phyloP scores from a whole-genome alignment of 2,329 filamentous ascomycete genomes.

The Ophiostoma ips region DNA sequence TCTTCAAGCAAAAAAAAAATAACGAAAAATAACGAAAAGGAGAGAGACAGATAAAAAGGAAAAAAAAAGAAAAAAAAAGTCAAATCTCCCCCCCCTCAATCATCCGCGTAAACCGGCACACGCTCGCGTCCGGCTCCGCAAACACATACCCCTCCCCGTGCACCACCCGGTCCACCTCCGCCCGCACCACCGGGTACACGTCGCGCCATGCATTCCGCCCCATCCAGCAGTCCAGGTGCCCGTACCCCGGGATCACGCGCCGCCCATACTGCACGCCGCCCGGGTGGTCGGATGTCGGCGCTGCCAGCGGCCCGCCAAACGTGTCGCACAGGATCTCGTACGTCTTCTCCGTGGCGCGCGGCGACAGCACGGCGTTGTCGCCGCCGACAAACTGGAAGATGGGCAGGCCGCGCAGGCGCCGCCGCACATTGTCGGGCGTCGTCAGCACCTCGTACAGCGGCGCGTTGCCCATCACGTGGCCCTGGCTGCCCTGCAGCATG shows the following conservation, averaged over 20 bases:
- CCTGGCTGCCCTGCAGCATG: conserved; percentile 39
- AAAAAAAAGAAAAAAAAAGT: background rate
- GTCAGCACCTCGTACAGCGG: conserved; percentile 34
- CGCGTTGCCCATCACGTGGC: conserved; percentile 37
- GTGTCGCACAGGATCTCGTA: conserved; percentile 38
- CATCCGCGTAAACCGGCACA: conserved; percentile 29
- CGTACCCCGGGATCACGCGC: conserved; percentile 41
- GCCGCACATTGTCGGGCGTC: conserved; percentile 32
- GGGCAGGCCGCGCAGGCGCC: conserved; percentile 36
- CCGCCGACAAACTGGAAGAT: conserved; percentile 41
- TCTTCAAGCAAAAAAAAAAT: too few species aligned
- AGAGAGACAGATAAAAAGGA: background rate
- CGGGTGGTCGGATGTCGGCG: conserved; percentile 9
- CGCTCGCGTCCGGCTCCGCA: conserved; percentile 26
- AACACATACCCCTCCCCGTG: conserved; percentile 29
- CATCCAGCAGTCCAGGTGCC: conserved; percentile 50
- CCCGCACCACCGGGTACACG: conserved; percentile 41
- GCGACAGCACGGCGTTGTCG: conserved; percentile 42
- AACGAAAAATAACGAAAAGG: background rate
- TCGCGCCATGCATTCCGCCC: conserved; percentile 44
- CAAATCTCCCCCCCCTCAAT: conserved; percentile 26
- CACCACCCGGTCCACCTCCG: conserved; percentile 40
- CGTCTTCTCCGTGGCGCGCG: conserved; percentile 37
- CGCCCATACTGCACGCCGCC: conserved; percentile 27
- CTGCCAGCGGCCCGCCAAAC: conserved; percentile 25